Base-by-base conservation (phyloP, 176 grass and related monocot genomes). In the Olyra latifolia region DNA sequence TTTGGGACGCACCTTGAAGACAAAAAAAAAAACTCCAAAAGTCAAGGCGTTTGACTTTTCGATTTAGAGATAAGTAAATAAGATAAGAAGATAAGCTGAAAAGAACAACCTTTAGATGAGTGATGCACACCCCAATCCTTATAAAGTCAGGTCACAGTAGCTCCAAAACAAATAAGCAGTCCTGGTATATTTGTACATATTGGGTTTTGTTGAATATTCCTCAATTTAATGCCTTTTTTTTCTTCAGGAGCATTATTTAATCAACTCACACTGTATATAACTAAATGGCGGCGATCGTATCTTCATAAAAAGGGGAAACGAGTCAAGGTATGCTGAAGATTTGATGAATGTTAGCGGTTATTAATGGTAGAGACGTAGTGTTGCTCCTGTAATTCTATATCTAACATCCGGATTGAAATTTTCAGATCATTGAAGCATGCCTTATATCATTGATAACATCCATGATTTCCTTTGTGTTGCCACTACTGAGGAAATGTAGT, bases 221-320 rank as follows among this genome's bases (percentile, higher is more conserved):
- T 85, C 39, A 81, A 80, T 62, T 28, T 79, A 65, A 16, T 73
- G 32, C 14, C 40, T 64, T 68, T 50, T 10, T 68, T 50, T 10
- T 85, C 15, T 88, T 84, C 83, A 98, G 96, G 96, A 35, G 96
- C 96, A 20, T 86, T 98, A 78, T 98, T 98, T 87, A 98, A 98
- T 91, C 92, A 98, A 78, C 91, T 98, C 38, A 98, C 96, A 76
- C 78, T 98, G 52, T 93, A 95, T 89, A 93, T 95, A 84, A 98
- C 92, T 7, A 93, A 87, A 80, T 98, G 96, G 96, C 84, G 96
- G 22, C 83, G 96, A 61, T 87, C 86, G 2, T 88, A 89, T 91
- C 85, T 98, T 41, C 96, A 98, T 57, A 95, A 95, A 82, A 98
- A 89, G 89, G 96, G 96, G 64, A 95, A 80, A 80, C 90, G 81